These are phyloP conservation scores for Saitozyma podzolica DNA, from an alignment of 768 basidiomycete genomes.

Conservation along the genomic window DNA sequence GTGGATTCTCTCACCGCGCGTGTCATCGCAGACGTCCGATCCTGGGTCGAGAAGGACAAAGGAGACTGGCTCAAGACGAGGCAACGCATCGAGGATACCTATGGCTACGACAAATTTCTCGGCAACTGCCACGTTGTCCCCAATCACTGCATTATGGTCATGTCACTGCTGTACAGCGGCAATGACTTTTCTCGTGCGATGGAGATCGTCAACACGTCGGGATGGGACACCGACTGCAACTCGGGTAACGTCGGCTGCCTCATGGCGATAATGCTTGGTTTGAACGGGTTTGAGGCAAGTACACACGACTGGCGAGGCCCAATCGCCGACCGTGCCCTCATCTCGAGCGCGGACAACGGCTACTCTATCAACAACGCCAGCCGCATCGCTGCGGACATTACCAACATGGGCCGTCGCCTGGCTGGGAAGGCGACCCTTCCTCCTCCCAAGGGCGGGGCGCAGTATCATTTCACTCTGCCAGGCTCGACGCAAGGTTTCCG, in stretches of 20 bases:
- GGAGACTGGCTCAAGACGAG: constrained; percentile 7
- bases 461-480: neutral
- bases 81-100: constrained; percentile 5
- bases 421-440: constrained; percentile 7
- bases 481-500: no score
- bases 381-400: constrained; percentile 4
- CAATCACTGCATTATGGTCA: constrained; percentile 10
- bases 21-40: neutral
- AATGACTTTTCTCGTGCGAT: constrained; percentile 6
- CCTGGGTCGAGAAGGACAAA: constrained; percentile 4
- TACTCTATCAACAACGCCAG: constrained; percentile 11
- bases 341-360: constrained; percentile 7
- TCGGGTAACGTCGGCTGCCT: constrained; percentile 9
- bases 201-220: constrained; percentile 3
- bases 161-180: constrained; percentile 6
- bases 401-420: constrained; percentile 8
- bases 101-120: constrained; percentile 10
- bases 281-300: neutral
- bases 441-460: constrained; percentile 4
- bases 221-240: constrained; percentile 9
- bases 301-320: constrained; percentile 7
- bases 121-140: constrained; percentile 8
- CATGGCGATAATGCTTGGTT: constrained; percentile 6
- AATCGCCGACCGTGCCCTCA: constrained; percentile 3
- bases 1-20: constrained; percentile 1